phyloP scores from a whole-genome alignment of 805 yeast genomes.

The Barnettozyma californica region DNA sequence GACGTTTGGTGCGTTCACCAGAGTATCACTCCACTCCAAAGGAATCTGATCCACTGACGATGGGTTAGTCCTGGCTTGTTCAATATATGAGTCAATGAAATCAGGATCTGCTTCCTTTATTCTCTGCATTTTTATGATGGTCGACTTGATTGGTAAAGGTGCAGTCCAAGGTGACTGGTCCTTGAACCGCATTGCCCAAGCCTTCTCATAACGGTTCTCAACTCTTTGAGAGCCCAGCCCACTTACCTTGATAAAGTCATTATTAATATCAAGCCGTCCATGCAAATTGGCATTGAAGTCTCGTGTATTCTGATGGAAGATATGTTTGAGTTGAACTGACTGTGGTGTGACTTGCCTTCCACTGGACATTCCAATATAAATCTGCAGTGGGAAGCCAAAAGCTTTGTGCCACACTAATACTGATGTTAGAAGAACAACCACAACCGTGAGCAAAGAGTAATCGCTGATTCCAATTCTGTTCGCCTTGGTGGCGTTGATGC shows the following conservation, averaged over 20 bases:
- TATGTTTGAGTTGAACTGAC: slow-evolving; percentile 43
- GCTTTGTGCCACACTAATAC: neutral
- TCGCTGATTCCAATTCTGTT: neutral
- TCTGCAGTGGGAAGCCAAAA: neutral
- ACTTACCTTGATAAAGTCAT: slow-evolving; percentile 27
- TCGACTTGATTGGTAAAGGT: slow-evolving; percentile 25
- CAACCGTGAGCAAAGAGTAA: neutral
- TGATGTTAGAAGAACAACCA: neutral
- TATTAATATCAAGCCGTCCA: slow-evolving; percentile 46
- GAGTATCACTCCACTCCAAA: slow-evolving; percentile 63
- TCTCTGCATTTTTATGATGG: slow-evolving; percentile 29
- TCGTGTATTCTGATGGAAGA: slow-evolving; percentile 57
- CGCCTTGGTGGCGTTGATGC: neutral
- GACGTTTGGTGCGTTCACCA: slow-evolving; percentile 63
- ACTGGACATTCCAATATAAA: neutral
- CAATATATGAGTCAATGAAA: slow-evolving; percentile 59
- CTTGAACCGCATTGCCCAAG: slow-evolving; percentile 18
- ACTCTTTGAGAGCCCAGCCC: slow-evolving; percentile 5
- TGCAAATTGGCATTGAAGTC: slow-evolving; percentile 33
- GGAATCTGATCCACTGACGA: slow-evolving; percentile 32
- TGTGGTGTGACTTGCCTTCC: neutral
- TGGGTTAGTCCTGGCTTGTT: slow-evolving; percentile 40
- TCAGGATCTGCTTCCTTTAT: slow-evolving; percentile 48
- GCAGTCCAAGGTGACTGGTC: slow-evolving; percentile 37
- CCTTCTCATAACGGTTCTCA: slow-evolving; percentile 9